phyloP scores from a whole-genome alignment of 2,329 filamentous ascomycete genomes.

The Colletotrichum sublineola region DNA sequence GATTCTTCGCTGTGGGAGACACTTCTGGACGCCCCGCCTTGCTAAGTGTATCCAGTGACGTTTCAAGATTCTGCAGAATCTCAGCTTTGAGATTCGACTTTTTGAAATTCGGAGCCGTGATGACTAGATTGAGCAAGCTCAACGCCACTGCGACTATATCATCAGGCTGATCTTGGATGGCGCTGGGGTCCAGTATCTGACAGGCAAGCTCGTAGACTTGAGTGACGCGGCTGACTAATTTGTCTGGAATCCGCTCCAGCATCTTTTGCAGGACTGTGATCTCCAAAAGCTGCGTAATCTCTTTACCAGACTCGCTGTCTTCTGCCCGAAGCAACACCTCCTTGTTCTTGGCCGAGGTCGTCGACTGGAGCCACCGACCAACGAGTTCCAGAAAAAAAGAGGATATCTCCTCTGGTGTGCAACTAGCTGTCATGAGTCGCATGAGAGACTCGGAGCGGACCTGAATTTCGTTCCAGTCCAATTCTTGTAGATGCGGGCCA shows the following conservation, averaged over 20 bases:
- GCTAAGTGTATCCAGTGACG: constrained; percentile 61
- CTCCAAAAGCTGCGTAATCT: constrained; percentile 65
- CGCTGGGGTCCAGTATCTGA: constrained; percentile 67
- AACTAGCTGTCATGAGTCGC: constrained; percentile 62
- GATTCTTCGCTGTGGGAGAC: constrained; percentile 67
- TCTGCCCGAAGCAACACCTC: constrained; percentile 46
- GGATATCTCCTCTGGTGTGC: constrained; percentile 69
- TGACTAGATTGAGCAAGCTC: constrained; percentile 71
- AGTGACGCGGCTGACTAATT: constrained; percentile 72
- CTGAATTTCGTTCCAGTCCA: constrained; percentile 62
- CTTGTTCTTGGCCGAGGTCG: constrained; percentile 46
- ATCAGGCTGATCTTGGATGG: constrained; percentile 57
- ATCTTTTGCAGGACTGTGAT: constrained; percentile 75
- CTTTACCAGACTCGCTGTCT: constrained; percentile 54
- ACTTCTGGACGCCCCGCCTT: constrained; percentile 55
- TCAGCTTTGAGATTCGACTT: constrained; percentile 59
- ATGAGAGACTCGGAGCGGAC: constrained; percentile 63
- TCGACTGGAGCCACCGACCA: constrained; percentile 66
- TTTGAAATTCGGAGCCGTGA: constrained; percentile 70
- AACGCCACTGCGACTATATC: constrained; percentile 67
- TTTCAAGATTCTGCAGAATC: constrained; percentile 61
- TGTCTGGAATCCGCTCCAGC: constrained; percentile 73
- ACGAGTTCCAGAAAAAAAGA: constrained; percentile 72
- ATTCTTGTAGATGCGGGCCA: constrained; percentile 42
- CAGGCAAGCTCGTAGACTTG: constrained; percentile 75